Percentiles rank a stretch among this genome's conserved stretches.
These are phyloP conservation scores for Leishmania mexicana DNA, from an alignment of 208 protist genomes.

Conservation along the genomic window DNA sequence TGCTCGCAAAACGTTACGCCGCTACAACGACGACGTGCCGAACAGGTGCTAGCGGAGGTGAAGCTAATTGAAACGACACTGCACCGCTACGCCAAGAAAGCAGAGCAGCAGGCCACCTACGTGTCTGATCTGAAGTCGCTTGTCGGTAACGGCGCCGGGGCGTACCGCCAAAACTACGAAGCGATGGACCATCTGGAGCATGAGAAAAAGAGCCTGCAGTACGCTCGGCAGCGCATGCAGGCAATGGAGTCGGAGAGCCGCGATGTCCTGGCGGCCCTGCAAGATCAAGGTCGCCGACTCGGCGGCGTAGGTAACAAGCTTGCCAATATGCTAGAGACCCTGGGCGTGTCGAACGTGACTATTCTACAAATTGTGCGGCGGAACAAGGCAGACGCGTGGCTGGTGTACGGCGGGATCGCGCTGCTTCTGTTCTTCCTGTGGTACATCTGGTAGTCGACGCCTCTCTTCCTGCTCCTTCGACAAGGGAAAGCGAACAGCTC, in stretches of 20 bases:
- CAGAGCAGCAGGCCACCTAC: conserved; percentile 39
- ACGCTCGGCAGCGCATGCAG: conserved; percentile 64
- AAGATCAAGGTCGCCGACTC: conserved; percentile 63
- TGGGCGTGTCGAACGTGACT: conserved; percentile 81
- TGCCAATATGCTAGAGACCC: conserved; percentile 68
- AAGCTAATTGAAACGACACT: conserved; percentile 55
- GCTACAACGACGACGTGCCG: conserved; percentile 60
- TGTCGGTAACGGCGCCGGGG: conserved; percentile 37
- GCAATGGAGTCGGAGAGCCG: conserved; percentile 71
- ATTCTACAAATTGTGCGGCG: conserved; percentile 80
- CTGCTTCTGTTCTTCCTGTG: conserved; percentile 70
- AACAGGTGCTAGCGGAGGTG: conserved; percentile 70
- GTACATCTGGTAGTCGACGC: conserved; percentile 49
- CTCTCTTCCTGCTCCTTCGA: not conserved
- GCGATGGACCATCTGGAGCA: conserved; percentile 54
- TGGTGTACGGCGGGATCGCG: conserved; percentile 74
- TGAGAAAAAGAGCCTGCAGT: conserved; percentile 69
- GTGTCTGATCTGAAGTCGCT: conserved; percentile 51
- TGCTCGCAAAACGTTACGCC: conserved; percentile 39
- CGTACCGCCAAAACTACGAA: conserved; percentile 41
- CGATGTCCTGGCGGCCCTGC: conserved; percentile 66
- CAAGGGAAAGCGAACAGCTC: not conserved
- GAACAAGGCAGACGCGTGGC: conserved; percentile 81
- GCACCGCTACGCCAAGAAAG: conserved; percentile 41
- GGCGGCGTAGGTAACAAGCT: conserved; percentile 62